phyloP scores from a whole-genome alignment of 306 rosid genomes.

The Vigna trinervia region DNA sequence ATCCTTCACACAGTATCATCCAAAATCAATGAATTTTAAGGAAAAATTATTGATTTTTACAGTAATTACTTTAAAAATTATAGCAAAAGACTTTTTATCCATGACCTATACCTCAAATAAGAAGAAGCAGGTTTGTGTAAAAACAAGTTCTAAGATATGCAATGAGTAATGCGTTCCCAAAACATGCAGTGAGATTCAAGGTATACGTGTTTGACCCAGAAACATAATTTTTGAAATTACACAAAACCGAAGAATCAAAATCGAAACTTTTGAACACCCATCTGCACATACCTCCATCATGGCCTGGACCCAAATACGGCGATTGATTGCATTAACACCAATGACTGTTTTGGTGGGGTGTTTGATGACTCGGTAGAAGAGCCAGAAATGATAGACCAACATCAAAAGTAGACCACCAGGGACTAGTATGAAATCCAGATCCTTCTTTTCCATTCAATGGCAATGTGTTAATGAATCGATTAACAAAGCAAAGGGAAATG shows the following conservation, averaged over 20 bases:
- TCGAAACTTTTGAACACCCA: conserved; percentile 8
- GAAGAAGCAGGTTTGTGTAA: too few species aligned
- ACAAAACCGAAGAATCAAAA: conserved; percentile 2
- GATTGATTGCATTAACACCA: conserved; percentile 85
- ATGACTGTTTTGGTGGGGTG: conserved; percentile 76
- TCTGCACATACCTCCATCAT: conserved; percentile 82
- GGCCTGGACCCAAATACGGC: conserved; percentile 86
- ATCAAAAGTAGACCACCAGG: conserved; percentile 67
- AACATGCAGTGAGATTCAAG: background rate
- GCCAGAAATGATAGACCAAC: conserved; percentile 82
- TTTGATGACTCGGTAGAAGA: conserved; percentile 55
- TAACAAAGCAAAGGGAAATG: background rate
- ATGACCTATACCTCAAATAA: too few species aligned
- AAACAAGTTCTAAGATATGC: too few species aligned
- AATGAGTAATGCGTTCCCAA: background rate
- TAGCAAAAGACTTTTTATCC: background rate
- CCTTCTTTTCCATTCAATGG: conserved; percentile 57
- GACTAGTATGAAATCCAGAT: conserved; percentile 62
- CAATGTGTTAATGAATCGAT: background rate
- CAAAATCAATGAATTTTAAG: background rate
- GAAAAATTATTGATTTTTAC: background rate
- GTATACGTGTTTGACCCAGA: background rate
- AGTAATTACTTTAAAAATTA: background rate
- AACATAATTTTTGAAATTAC: background rate
- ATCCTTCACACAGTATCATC: conserved; percentile 51